Evolutionary conservation across 129 eudicot species (phyloP), one percentile per base, ranked within the genome.

Genomic region (Scalesia atractyloides): DNA sequence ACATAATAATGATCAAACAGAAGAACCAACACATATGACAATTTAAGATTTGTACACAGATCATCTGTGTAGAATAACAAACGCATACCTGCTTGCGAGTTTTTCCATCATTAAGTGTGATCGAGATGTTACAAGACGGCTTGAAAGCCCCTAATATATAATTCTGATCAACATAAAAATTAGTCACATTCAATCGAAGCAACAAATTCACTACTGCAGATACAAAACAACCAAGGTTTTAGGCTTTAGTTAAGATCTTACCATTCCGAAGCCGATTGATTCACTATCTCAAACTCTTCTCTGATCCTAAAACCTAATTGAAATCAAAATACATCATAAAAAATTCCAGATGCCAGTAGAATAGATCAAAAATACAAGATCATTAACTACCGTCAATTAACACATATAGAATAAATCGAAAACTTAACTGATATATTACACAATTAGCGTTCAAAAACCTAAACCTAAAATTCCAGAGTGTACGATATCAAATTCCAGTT

Each of bases 111-210:
- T 88, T 76, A 70, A 93, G 92, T 5, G 90, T 62, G 44, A 93
- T 67, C 15, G 95, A 84, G 68, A 93, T 84, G 61, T 87, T 73
- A 85, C 96, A 85, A 44, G 96, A 83, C 19, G 98, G 98, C 84
- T 93, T 93, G 68, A 93, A 93, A 75, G 98, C 98, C 65, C 96
- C 96, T 52, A 93, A 79, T 39, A 93, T 86, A 67, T 76, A 93
- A 87, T 93, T 93, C 98, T 93, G 91, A 10, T 71, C 69, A 64
- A 70, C 75, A 41, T 69, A 51, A 47, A 36, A 79, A 22, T 48
- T 63, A 81, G 66, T 76, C 69, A 72, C 56, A 66, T 53, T 60
- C 64, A 73, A 70, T 44, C 36, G 14, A 59, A 65, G 41, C 22
- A 7, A 18, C 13, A 19, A 74, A 9, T 48, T 0, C 46, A 41